Base-by-base conservation (phyloP, 2,329 filamentous ascomycete genomes). In the Setomelanomma holmii region DNA sequence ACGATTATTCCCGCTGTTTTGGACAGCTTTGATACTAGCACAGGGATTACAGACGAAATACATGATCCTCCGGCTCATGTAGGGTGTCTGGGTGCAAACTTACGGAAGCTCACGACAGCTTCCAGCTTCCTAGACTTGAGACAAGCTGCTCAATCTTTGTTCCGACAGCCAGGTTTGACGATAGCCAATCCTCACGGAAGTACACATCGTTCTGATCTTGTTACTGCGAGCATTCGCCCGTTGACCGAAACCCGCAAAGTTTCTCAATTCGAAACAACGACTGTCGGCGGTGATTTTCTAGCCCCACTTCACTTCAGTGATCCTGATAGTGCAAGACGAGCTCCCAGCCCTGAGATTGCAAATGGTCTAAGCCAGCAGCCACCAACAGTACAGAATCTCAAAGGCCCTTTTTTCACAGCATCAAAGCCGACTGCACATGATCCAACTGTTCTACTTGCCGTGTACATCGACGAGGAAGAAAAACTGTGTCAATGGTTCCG, bases 401-500 rank as follows among this genome's bases (percentile, higher is more conserved):
- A 66, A 5, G 74, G 73, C 0, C 72, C 75, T 0, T 76, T 75
- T 61, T 76, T 76, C 52, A 60, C 63, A 3, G 67, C 67, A 20
- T 60, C 60, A 2, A 65, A 63, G 40, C 70, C 72, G 6, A 72
- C 66, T 6, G 52, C 63, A 1, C 51, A 61, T 34, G 62, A 69
- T 22, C 68, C 64, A 14, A 68, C 61, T n/a, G 57, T 59, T 2
- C 60, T 57, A 10, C 58, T 68, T 5, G 55, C 65, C 5, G 40
- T 61, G 17, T 63, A 53, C 10, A 58, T 64, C 24, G 58, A 55
- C n/a, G 64, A 70, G 16, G 71, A 74, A 20, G 65, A 75, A 22
- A 71, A 75, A 45, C 63, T 80, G 5, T 46, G 56, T n/a, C 67
- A 73, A n/a, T 80, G 78, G 78, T 79, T 72, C 56, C 69, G 58